Conservation (phyloP, 2,329 filamentous ascomycete species). For the Monilinia vaccinii-corymbosi region DNA sequence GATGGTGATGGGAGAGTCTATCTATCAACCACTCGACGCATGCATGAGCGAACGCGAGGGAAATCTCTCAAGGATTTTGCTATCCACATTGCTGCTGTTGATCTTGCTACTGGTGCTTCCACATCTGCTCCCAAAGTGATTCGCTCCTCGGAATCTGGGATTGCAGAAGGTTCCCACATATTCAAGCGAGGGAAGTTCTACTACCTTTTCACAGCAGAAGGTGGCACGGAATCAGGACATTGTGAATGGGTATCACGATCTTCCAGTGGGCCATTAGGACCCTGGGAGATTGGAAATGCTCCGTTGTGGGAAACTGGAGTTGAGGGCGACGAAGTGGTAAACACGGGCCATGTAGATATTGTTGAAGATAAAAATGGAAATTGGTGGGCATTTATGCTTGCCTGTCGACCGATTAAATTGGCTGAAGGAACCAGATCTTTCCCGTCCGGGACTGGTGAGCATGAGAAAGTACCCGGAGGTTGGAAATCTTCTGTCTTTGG, state of each 20-base stretch:
- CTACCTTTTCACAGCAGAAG: slow-evolving; percentile 45
- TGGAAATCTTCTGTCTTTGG: slow-evolving; percentile 6
- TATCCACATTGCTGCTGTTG: slow-evolving; percentile 33
- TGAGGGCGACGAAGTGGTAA: slow-evolving; percentile 19
- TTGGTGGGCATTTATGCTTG: slow-evolving; percentile 44
- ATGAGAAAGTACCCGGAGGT: neutral
- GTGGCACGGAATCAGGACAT: slow-evolving; percentile 41
- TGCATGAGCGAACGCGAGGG: neutral
- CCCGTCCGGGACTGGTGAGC: neutral
- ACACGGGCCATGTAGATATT: slow-evolving; percentile 47
- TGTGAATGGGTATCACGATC: slow-evolving; percentile 17
- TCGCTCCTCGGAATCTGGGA: slow-evolving; percentile 38
- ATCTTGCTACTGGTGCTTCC: slow-evolving; percentile 37
- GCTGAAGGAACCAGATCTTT: neutral
- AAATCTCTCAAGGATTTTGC: neutral
- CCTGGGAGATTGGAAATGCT: neutral
- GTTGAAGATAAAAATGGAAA: slow-evolving; percentile 42
- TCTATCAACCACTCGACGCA: slow-evolving; percentile 6
- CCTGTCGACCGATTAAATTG: slow-evolving; percentile 31
- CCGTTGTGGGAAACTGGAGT: neutral
- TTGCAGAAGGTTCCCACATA: slow-evolving; percentile 48
- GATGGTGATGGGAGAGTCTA: slow-evolving; percentile 45
- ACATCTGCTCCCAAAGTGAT: neutral
- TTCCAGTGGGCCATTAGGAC: neutral
- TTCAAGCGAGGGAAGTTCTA: slow-evolving; percentile 43